Evolutionary conservation across 1,139 yeast species (phyloP), one percentile per base, ranked within the genome.

Genomic region (Hemisphaericaspora xylofermentans): DNA sequence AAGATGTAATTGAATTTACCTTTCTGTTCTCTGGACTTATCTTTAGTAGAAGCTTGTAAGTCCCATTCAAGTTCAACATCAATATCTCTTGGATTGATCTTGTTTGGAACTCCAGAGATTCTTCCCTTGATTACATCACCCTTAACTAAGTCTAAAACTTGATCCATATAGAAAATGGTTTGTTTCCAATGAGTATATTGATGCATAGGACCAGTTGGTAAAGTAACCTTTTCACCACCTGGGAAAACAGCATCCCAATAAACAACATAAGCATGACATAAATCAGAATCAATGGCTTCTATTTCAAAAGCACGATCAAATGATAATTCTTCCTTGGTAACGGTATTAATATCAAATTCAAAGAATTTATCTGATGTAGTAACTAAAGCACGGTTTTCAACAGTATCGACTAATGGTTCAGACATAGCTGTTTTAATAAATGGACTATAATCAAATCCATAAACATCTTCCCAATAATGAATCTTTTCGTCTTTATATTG

Each of bases 181-280:
- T 93, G 98, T 64, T 93, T 94, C 99, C 99, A 94, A 62, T 87
- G 95, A 19, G 95, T 87, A 68, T 85, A 85, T 50, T 79, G 77
- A 40, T 82, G 78, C 71, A 83, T 85, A 33, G 95, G 93, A 25
- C 95, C 95, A 15, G 95, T 87, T 29, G 86, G 80, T 56, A 87
- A 84, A 28, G 71, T 71, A 35, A 84, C 81, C 44, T 74, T 78
- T 50, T 79, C 80, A 44, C 75, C 74, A 49, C 83, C 81, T 41
- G 77, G 74, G 77, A 93, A 93, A 52, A 80, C 89, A 57, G 91
- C 87, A 58, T 93, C 98, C 61, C 91, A 93, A 97, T 98, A 93
- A 18, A 91, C 85, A 49, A 94, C 82, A 49, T 87, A 71, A 26
- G 97, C 99, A 57, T 89, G 97, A 48, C 94, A 79, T 53, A 76